Evolutionary conservation across 148 eudicot species (phyloP).

Genomic region (Spergularia marina): DNA sequence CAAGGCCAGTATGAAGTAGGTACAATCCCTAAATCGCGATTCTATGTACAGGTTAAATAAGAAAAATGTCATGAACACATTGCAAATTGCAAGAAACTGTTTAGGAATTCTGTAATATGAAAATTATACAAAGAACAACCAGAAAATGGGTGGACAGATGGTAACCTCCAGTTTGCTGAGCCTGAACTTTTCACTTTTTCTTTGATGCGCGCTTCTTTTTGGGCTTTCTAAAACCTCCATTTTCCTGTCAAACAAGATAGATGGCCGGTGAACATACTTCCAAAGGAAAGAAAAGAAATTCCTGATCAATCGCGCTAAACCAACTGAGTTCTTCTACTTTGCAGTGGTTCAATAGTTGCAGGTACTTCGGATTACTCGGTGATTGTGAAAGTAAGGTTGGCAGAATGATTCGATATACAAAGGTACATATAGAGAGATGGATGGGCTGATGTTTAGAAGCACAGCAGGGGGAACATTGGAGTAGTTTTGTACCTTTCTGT

Average conservation of each 20-base stretch:
- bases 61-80: background rate
- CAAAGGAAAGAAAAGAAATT: background rate
- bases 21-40: no score
- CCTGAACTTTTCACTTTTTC: constrained; percentile 33
- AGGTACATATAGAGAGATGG: background rate
- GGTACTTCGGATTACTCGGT: background rate
- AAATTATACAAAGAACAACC: background rate
- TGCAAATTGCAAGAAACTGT: background rate
- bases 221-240: constrained; percentile 49
- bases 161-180: constrained; percentile 1
- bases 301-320: background rate
- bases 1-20: no score
- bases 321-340: background rate
- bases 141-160: background rate
- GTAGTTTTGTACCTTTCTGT: constrained; percentile 54
- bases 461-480: background rate
- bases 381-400: background rate
- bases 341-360: no score
- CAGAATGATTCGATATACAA: background rate
- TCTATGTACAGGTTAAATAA: no score
- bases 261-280: background rate
- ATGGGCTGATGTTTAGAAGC: background rate
- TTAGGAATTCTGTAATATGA: no score
- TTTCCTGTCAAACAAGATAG: constrained; percentile 50
- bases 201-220: constrained; percentile 43